Evolutionary conservation across 371 early-diverging fungal species (phyloP).

Genomic region (Syncephalastrum contaminatum): DNA sequence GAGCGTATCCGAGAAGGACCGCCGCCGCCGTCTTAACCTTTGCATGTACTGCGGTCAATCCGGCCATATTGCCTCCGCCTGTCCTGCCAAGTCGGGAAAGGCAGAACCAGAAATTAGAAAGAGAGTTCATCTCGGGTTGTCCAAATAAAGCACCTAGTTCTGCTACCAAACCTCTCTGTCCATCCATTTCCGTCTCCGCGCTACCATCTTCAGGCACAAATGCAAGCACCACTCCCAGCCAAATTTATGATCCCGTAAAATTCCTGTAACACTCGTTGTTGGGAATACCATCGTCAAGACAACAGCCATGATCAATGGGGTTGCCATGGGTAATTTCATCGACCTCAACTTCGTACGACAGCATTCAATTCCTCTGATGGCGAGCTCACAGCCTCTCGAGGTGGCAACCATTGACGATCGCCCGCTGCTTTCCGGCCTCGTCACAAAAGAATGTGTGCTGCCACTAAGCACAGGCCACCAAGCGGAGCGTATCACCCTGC

Average conservation of each 20-base stretch:
- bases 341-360: neutral
- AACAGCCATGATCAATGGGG: conserved; percentile 5
- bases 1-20: conserved; percentile 2
- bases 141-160: neutral
- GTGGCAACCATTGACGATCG: conserved; percentile 9
- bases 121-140: conserved; percentile 6
- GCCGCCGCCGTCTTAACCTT: conserved; percentile 1
- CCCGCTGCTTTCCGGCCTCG: conserved; percentile 3
- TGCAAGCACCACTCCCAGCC: neutral
- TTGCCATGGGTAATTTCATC: conserved; percentile 8
- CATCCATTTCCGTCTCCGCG: neutral
- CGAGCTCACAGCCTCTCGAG: neutral
- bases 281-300: neutral
- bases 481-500: neutral
- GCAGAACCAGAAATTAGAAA: conserved; percentile 1
- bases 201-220: neutral
- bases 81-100: conserved; percentile 9
- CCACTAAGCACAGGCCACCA: conserved; percentile 2
- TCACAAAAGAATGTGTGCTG: neutral
- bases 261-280: neutral
- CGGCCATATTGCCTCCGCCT: conserved; percentile 2
- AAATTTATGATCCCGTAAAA: neutral
- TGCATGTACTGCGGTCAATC: conserved; percentile 11
- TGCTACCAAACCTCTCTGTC: conserved; percentile 3
- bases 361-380: neutral